Evolutionary conservation across 768 basidiomycete species (phyloP).

Genomic region (Suillus sp.): DNA sequence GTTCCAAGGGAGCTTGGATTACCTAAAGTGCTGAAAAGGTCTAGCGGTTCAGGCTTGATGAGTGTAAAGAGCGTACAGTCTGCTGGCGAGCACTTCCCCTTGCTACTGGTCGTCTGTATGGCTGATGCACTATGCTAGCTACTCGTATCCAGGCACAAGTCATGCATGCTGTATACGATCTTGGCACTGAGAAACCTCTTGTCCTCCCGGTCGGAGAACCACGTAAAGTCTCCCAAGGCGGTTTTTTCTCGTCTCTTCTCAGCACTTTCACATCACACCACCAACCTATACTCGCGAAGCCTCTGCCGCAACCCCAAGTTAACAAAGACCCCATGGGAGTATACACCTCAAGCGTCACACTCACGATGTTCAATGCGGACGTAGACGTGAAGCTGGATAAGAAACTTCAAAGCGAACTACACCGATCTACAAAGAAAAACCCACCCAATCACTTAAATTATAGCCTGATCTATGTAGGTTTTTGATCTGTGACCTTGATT

Average conservation of each 20-base stretch:
- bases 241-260: constrained; percentile 49
- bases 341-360: constrained; percentile 28
- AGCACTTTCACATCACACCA: constrained; percentile 27
- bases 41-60: constrained; percentile 68
- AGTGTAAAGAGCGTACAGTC: constrained; percentile 61
- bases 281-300: neutral
- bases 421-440: constrained; percentile 93
- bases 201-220: constrained; percentile 33
- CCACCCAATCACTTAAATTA: constrained; percentile 76
- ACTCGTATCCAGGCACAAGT: constrained; percentile 80
- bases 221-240: constrained; percentile 33
- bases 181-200: constrained; percentile 60
- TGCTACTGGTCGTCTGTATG: constrained; percentile 9
- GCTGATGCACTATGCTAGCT: constrained; percentile 40
- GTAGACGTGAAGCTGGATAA: constrained; percentile 65
- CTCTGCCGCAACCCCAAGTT: constrained; percentile 15
- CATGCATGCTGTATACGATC: constrained; percentile 76
- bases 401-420: constrained; percentile 71
- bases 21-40: constrained; percentile 56
- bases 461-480: constrained; percentile 80
- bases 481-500: constrained; percentile 5
- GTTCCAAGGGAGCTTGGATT: constrained; percentile 51
- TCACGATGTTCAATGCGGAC: constrained; percentile 37
- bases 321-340: constrained; percentile 29
- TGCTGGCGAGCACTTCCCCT: constrained; percentile 48